phyloP scores from a whole-genome alignment of 2,329 filamentous ascomycete species.

The Fusarium dlaminii region DNA sequence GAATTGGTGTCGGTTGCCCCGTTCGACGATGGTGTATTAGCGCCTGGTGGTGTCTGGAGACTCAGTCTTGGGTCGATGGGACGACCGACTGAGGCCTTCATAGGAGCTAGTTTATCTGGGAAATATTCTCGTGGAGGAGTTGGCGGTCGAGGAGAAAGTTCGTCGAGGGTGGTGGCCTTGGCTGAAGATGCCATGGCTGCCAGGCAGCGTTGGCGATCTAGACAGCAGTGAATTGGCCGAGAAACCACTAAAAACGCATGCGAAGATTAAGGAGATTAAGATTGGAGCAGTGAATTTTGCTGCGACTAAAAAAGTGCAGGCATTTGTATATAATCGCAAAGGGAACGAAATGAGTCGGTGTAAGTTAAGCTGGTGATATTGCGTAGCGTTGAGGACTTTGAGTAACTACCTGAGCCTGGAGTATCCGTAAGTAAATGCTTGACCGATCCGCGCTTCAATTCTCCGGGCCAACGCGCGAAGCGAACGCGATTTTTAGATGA shows the following conservation, averaged over 20 bases:
- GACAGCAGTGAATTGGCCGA: conserved; percentile 47
- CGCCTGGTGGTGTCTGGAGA: conserved; percentile 62
- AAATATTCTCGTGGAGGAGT: conserved; percentile 70
- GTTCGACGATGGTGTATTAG: conserved; percentile 55
- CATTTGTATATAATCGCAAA: neutral
- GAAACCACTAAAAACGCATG: conserved; percentile 37
- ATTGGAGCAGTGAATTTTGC: neutral
- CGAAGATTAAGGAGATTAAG: conserved; percentile 13
- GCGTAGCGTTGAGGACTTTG: conserved; percentile 21
- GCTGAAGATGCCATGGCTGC: conserved; percentile 56
- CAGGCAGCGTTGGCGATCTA: conserved; percentile 53
- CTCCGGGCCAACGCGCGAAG: conserved; percentile 37
- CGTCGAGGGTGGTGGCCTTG: conserved; percentile 57
- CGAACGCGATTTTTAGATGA: conserved; percentile 31
- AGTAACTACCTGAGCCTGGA: conserved; percentile 3
- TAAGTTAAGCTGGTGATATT: neutral
- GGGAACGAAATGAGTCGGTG: neutral
- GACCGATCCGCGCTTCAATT: conserved; percentile 32
- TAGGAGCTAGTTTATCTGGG: conserved; percentile 48
- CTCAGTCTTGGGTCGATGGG: conserved; percentile 50
- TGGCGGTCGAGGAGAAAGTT: conserved; percentile 68
- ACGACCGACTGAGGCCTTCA: conserved; percentile 51
- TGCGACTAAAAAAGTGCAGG: neutral
- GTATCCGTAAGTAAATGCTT: conserved; percentile 20
- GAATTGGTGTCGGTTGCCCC: conserved; percentile 54